phyloP scores from a whole-genome alignment of 192 early-diverging fungal genomes.

The Lunasporangiospora selenospora region DNA sequence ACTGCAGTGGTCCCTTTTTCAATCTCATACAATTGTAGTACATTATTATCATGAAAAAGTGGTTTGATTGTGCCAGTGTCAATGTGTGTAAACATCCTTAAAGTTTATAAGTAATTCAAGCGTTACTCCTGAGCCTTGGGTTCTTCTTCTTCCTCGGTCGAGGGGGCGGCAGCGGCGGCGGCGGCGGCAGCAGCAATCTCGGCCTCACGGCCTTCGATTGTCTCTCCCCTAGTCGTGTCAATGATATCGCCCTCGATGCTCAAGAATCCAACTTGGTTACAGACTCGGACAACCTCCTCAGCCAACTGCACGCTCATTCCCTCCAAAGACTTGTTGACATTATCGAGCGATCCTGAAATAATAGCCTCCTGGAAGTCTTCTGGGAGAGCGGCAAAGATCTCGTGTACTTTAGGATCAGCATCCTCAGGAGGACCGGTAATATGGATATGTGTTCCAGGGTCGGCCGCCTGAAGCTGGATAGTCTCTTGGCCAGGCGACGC shows the following conservation, averaged over 20 bases:
- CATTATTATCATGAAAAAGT: too few species aligned
- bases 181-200: constrained; percentile 37
- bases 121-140: too few species aligned
- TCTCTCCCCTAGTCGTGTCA: constrained; percentile 52
- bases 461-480: constrained; percentile 75
- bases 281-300: constrained; percentile 77
- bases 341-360: constrained; percentile 75
- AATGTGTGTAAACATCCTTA: too few species aligned
- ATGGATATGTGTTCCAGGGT: constrained; percentile 72
- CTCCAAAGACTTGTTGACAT: constrained; percentile 84
- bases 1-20: too few species aligned
- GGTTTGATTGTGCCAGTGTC: too few species aligned
- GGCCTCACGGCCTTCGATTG: constrained; percentile 41
- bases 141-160: too few species aligned
- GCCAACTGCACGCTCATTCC: constrained; percentile 73
- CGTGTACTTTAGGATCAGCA: constrained; percentile 62
- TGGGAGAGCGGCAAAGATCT: constrained; percentile 77
- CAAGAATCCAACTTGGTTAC: constrained; percentile 75
- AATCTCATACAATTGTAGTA: too few species aligned
- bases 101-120: too few species aligned
- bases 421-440: constrained; percentile 71
- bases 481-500: constrained; percentile 61
- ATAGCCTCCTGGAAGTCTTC: constrained; percentile 78
- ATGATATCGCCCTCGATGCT: constrained; percentile 51
- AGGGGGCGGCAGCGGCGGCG: too few species aligned